Percentiles rank a stretch among this genome's conserved stretches.
Conservation (phyloP, 441 rosid species). For the Gossypium gossypioides region DNA sequence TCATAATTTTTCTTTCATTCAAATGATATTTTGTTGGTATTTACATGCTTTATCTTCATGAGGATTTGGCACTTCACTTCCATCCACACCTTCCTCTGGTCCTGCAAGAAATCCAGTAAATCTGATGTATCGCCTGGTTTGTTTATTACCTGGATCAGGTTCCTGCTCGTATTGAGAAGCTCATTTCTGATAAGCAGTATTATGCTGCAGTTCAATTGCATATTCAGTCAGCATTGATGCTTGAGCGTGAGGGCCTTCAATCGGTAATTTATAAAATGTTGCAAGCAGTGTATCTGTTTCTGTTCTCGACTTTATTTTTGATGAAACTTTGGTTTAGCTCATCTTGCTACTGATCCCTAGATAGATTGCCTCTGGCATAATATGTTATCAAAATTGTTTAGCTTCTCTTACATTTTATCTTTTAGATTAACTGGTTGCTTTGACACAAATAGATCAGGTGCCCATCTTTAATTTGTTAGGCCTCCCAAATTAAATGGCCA, state of each 20-base stretch:
- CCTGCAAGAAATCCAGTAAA: not conserved
- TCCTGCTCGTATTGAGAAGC: conserved; percentile 91
- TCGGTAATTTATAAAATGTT: conserved; percentile 38
- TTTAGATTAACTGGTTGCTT: not conserved
- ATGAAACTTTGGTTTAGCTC: not conserved
- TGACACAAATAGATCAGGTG: not conserved
- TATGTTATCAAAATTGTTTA: not conserved
- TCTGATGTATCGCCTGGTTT: conserved; percentile 15
- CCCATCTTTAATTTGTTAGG: not conserved
- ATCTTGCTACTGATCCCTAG: not conserved
- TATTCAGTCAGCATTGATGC: conserved; percentile 80
- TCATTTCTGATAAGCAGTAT: conserved; percentile 77
- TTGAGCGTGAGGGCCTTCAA: conserved; percentile 98
- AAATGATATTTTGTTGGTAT: not conserved
- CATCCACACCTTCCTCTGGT: not conserved
- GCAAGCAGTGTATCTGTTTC: not conserved
- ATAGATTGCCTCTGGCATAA: not conserved
- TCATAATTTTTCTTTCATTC: conserved; percentile 6
- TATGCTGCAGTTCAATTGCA: conserved; percentile 91
- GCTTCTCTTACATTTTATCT: not conserved
- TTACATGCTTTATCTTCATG: not conserved
- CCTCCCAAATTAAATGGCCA: not conserved
- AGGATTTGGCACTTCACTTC: not conserved
- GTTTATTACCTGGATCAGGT: conserved; percentile 46
- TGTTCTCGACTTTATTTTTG: not conserved